These are phyloP conservation scores for Trichoderma sp. DNA, from an alignment of 2,329 filamentous ascomycete genomes.

Conservation along the genomic window DNA sequence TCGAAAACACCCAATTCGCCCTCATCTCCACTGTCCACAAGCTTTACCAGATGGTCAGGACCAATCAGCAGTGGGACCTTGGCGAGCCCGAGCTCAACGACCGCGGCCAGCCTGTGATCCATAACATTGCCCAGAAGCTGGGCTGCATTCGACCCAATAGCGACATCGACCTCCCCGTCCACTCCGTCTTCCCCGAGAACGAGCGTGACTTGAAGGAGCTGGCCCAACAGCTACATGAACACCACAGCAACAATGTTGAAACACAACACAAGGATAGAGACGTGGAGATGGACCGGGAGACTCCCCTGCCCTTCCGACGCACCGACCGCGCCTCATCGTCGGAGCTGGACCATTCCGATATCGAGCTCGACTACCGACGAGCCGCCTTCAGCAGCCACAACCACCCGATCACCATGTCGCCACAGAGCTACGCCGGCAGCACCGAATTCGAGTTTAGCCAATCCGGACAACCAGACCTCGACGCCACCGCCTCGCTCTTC, in stretches of 20 bases:
- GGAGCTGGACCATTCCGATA: conserved; percentile 54
- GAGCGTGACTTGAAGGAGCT: conserved; percentile 56
- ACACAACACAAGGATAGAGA: conserved; percentile 7
- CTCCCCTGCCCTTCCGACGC: conserved; percentile 21
- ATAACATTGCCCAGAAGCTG: conserved; percentile 62
- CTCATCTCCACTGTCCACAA: conserved; percentile 64
- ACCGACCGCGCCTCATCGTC: conserved; percentile 53
- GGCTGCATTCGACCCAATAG: conserved; percentile 62
- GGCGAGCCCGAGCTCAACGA: conserved; percentile 64
- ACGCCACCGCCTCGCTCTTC: conserved; percentile 33
- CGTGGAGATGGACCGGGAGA: background rate
- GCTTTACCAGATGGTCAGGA: conserved; percentile 61
- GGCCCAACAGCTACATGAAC: conserved; percentile 51
- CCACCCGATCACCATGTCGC: conserved; percentile 47
- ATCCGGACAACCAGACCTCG: conserved; percentile 33
- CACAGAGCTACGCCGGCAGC: conserved; percentile 47
- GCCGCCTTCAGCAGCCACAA: conserved; percentile 41
- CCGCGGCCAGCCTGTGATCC: conserved; percentile 59
- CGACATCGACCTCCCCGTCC: conserved; percentile 56
- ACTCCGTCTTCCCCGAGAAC: conserved; percentile 60
- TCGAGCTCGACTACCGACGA: conserved; percentile 53
- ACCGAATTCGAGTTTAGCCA: conserved; percentile 38
- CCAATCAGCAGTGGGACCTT: conserved; percentile 56
- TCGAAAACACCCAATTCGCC: conserved; percentile 63
- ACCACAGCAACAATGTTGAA: conserved; percentile 18